Conservation (phyloP, 225 moss, liverwort and hornwort genomes). For the Thuidium tamariscinum region DNA sequence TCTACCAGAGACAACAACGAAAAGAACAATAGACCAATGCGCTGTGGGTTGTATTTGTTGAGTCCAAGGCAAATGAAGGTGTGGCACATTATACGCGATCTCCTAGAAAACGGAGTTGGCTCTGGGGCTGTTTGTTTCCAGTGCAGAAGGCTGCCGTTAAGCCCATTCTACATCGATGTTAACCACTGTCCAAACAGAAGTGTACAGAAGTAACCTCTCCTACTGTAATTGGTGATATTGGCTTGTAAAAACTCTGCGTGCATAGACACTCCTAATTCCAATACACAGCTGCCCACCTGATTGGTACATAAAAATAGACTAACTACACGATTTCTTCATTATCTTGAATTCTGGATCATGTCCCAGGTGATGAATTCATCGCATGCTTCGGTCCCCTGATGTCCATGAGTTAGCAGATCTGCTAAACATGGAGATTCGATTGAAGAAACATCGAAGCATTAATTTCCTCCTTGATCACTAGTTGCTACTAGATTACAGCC, state of each 20-base stretch:
- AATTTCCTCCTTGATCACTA: neutral
- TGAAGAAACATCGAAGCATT: neutral
- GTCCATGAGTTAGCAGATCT: neutral
- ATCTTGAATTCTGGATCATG: neutral
- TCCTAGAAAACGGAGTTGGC: neutral
- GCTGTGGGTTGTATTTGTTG: neutral
- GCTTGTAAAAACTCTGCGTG: neutral
- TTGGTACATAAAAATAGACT: neutral
- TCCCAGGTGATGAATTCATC: neutral
- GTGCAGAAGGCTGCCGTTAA: neutral
- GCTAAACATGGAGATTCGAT: neutral
- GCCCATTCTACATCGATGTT: neutral
- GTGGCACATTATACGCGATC: neutral
- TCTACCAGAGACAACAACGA: neutral
- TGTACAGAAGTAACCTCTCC: neutral
- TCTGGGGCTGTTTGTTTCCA: neutral
- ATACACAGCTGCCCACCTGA: neutral
- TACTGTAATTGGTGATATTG: neutral
- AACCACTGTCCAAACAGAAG: neutral
- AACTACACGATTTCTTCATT: neutral
- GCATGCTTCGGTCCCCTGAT: neutral
- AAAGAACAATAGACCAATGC: neutral
- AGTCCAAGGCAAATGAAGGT: neutral
- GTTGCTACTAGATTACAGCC: neutral
- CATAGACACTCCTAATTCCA: neutral